Base-by-base conservation (phyloP, 345 rosid species). In the Noccaea bulbosa region DNA sequence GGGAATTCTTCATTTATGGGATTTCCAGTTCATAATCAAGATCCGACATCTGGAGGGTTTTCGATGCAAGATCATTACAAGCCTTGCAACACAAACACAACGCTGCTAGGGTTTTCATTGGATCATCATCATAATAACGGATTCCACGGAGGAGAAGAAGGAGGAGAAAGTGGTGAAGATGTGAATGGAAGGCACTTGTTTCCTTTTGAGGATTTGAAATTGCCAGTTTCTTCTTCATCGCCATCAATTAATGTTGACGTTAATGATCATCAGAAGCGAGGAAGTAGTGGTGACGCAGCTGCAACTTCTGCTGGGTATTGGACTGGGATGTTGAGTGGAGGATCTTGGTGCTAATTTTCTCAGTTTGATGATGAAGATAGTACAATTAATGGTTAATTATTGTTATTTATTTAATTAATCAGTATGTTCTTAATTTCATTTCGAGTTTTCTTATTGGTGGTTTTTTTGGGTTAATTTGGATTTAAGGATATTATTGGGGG, bases 261-360 rank as follows among this genome's bases (percentile, higher is more conserved):
- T 20, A 70, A 61, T 63, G 83, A 88, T 52, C 77, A 87, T n/a
- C 85, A 77, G 65, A 82, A 79, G 66, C 78, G 75, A 54, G 88
- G 78, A 52, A 79, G 79, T 56, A 85, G 80, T 58, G 86, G 80
- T 76, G 79, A 70, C 50, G 71, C 62, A 55, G 61, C 76, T 16
- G 16, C 79, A 34, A 57, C 71, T 78, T 80, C 94, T 24, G 62
- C 81, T 56, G 98, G 93, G 8, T 93, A 85, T 73, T 93, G 98
- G 98, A 85, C 88, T 79, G 96, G 97, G 61, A 88, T 89, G 90
- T 77, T 93, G 73, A 93, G 89, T 63, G 98, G 98, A 61, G 95
- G 97, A 80, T 85, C 97, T 78, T 93, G 96, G 98, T 88, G 84
- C 85, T 79, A 62, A 56, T 51, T 45, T 70, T 48, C 72, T 34